Percentiles rank a stretch among this genome's conserved stretches.
Conservation (phyloP, 1,284 basidiomycete species). For the Psilocybe mexicana region DNA sequence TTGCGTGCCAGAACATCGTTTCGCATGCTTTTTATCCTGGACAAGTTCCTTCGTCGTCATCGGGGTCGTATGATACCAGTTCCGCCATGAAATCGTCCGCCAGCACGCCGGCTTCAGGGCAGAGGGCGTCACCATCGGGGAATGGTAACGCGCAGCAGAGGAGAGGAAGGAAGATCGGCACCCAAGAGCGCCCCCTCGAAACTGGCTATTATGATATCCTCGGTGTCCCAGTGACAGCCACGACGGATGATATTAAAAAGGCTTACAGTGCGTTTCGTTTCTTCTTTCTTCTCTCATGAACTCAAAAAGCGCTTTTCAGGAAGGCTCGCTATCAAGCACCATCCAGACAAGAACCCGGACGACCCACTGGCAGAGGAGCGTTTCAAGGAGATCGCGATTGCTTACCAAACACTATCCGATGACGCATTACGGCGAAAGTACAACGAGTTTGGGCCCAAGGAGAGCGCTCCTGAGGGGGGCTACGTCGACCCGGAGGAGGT, state of each 20-base stretch:
- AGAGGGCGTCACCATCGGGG: constrained; percentile 6
- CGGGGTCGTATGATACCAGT: background rate
- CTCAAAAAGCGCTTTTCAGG: constrained; percentile 42
- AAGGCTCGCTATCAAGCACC: constrained; percentile 90
- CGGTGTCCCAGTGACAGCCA: constrained; percentile 74
- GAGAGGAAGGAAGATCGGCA: constrained; percentile 73
- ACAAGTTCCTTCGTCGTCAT: constrained; percentile 47
- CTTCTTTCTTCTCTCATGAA: background rate
- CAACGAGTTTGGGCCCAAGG: constrained; percentile 88
- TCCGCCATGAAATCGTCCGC: constrained; percentile 4
- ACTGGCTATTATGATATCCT: constrained; percentile 88
- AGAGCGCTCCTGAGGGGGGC: constrained; percentile 77
- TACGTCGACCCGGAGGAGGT: constrained; percentile 78
- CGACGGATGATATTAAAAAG: constrained; percentile 90
- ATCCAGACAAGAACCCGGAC: constrained; percentile 91
- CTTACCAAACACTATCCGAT: constrained; percentile 90
- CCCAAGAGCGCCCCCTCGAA: constrained; percentile 88
- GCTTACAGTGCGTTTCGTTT: constrained; percentile 72
- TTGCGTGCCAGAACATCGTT: constrained; percentile 57
- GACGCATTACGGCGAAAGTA: constrained; percentile 85
- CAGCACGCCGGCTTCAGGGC: constrained; percentile 8
- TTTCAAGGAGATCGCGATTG: constrained; percentile 88
- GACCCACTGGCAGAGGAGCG: constrained; percentile 90
- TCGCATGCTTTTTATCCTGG: constrained; percentile 65
- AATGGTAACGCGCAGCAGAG: constrained; percentile 17